These are phyloP conservation scores for Fusarium dimerum DNA, from an alignment of 2,329 filamentous ascomycete genomes.

Conservation along the genomic window DNA sequence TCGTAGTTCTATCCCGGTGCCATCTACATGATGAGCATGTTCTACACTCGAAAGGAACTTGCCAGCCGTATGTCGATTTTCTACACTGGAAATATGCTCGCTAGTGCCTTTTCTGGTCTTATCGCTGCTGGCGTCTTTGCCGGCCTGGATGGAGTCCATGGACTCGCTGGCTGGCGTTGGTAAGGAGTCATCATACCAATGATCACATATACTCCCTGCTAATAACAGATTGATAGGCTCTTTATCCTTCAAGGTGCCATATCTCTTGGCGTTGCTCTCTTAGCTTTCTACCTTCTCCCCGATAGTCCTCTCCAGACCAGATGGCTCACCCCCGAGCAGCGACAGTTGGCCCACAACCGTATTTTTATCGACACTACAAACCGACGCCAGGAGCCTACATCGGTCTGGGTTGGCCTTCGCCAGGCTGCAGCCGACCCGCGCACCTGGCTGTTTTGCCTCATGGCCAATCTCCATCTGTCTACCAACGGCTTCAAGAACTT, in stretches of 20 bases:
- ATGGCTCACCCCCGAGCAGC: slow-evolving; percentile 38
- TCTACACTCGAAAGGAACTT: slow-evolving; percentile 53
- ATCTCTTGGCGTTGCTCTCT: slow-evolving; percentile 30
- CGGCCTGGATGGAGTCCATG: slow-evolving; percentile 25
- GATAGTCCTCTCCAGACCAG: slow-evolving; percentile 40
- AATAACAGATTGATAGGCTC: slow-evolving; percentile 14
- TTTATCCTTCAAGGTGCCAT: slow-evolving; percentile 33
- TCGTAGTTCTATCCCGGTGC: slow-evolving; percentile 34
- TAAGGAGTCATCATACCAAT: no score
- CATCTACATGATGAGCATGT: slow-evolving; percentile 48
- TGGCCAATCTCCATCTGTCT: slow-evolving; percentile 27
- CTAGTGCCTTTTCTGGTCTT: slow-evolving; percentile 43
- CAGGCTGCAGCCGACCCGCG: slow-evolving; percentile 29
- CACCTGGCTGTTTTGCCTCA: slow-evolving; percentile 29
- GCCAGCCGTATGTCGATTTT: slow-evolving; percentile 43
- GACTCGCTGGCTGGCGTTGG: slow-evolving; percentile 34
- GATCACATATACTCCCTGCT: background rate
- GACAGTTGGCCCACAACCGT: slow-evolving; percentile 43
- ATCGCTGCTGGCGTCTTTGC: slow-evolving; percentile 45
- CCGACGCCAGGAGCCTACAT: slow-evolving; percentile 35
- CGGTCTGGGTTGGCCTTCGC: slow-evolving; percentile 33
- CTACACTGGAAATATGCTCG: slow-evolving; percentile 41
- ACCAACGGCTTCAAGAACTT: slow-evolving; percentile 33
- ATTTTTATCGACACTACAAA: slow-evolving; percentile 34
- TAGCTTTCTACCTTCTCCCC: slow-evolving; percentile 36